phyloP scores from a whole-genome alignment of 306 rosid species.

The Quercus wislizeni region DNA sequence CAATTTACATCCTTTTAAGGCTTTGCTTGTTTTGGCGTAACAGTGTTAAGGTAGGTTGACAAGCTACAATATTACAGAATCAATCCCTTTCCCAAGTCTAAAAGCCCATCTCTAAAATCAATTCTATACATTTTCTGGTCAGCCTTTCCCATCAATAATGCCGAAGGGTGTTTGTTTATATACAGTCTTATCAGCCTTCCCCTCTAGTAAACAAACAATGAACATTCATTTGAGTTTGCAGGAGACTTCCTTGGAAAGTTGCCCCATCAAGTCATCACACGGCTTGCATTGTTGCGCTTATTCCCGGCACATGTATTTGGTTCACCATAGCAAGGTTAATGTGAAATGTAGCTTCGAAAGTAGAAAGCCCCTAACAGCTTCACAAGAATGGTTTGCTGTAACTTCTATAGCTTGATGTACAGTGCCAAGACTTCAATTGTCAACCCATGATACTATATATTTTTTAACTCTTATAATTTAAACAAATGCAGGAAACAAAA shows the following conservation, averaged over 20 bases:
- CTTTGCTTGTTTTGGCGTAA: too few species aligned
- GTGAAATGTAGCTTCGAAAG: not conserved
- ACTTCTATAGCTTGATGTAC: not conserved
- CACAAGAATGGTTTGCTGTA: not conserved
- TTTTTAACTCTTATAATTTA: not conserved
- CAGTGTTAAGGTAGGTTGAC: too few species aligned
- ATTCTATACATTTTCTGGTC: not conserved
- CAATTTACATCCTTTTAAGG: too few species aligned
- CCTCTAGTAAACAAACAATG: not conserved
- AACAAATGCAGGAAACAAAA: not conserved
- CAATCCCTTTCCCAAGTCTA: too few species aligned
- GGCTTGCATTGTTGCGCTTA: not conserved
- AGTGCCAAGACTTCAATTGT: not conserved
- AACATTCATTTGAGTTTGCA: not conserved
- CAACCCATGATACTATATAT: not conserved
- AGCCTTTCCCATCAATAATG: not conserved
- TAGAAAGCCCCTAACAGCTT: not conserved
- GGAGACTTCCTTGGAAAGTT: too few species aligned
- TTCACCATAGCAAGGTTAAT: not conserved
- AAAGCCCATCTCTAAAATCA: too few species aligned
- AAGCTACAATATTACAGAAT: too few species aligned
- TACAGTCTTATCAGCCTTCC: not conserved
- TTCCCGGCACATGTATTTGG: not conserved
- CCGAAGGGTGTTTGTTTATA: not conserved
- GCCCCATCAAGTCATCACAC: not conserved